Evolutionary conservation across 176 grass and related monocot species (phyloP), one percentile per base, ranked within the genome.

Genomic region (Stipa capillata): DNA sequence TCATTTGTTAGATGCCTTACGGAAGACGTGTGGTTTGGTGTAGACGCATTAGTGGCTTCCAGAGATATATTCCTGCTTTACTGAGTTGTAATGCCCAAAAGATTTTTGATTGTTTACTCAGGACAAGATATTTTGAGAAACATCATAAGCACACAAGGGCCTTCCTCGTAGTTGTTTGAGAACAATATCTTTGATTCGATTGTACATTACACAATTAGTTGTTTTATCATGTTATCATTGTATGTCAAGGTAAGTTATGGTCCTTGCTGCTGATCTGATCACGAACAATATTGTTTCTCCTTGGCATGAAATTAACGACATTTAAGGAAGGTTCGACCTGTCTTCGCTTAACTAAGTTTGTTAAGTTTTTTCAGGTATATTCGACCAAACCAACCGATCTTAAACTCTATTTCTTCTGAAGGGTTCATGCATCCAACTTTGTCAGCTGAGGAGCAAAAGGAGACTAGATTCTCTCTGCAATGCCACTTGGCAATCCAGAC

Each of bases 1-100:
- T 41, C 49, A 42, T 77, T 87, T 81, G 62, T 52, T 77, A 44
- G 89, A 91, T 91, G 89, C 89, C 85, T 88, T 76, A 77, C 76
- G 53, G 85, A 53, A 81, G 73, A 71, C 81, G 55, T 79, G 58
- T 60, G 49, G 84, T 85, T 77, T 58, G 77, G 76, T 81, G 72
- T 87, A 77, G 73, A 76, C 71, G 77, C 81, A 87, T 84, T 84
- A 84, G 69, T 28, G 69, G 4, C 60, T 61, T 61, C 60, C 8
- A 41, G 47, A 73, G 20, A 87, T 63, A 76, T 76, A 76, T 85
- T 80, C 76, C 35, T 45, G n/a, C 81, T 71, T 71, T 69, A 56
- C 34, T 33, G 51, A 85, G 45, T 43, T 57, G 58, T 40, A 28
- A 59, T 64, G 23, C 33, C 27, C 69, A 68, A 76, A 32, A 29